Percentiles rank a stretch among this genome's conserved stretches.
These are phyloP conservation scores for Lecanicillium sp. DNA, from an alignment of 2,329 filamentous ascomycete species.

Conservation along the genomic window DNA sequence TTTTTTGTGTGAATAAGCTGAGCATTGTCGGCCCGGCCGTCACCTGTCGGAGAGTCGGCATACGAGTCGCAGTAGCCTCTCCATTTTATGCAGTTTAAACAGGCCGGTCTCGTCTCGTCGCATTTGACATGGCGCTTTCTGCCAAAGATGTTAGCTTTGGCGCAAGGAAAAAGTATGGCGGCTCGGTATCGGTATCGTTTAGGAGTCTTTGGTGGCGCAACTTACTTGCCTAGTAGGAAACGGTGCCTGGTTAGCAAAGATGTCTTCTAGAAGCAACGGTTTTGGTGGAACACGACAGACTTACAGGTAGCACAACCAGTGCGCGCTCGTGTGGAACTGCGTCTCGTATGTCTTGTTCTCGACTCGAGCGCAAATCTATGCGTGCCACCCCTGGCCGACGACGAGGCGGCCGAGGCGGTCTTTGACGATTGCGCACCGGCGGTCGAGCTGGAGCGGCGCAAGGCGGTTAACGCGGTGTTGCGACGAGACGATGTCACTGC, in stretches of 20 bases:
- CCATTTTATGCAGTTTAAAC: constrained; percentile 33
- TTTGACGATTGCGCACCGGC: not conserved
- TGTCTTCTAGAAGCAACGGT: too few relatives aligned
- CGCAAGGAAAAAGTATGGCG: not conserved
- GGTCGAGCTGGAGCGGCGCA: not conserved
- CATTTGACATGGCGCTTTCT: constrained; percentile 36
- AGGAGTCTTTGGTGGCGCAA: constrained; percentile 9
- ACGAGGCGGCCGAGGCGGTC: constrained; percentile 6
- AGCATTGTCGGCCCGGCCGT: constrained; percentile 11
- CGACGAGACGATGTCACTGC: too few relatives aligned
- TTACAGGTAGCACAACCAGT: constrained; percentile 30
- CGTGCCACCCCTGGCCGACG: constrained; percentile 18
- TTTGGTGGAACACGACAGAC: constrained; percentile 9
- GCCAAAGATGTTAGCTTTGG: not conserved
- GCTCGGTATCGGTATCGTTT: too few relatives aligned
- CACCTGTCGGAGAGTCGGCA: constrained; percentile 12
- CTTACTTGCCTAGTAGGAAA: constrained; percentile 12
- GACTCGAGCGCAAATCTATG: constrained; percentile 31
- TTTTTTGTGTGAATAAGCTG: constrained; percentile 24
- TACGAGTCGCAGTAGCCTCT: constrained; percentile 31
- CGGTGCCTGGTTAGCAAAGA: too few relatives aligned
- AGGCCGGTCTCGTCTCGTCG: constrained; percentile 32
- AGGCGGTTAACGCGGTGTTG: too few relatives aligned
- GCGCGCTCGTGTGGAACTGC: constrained; percentile 29
- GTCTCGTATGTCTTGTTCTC: constrained; percentile 27